phyloP scores from a whole-genome alignment of 2,329 filamentous ascomycete species.

The Acrocalymma vagum region DNA sequence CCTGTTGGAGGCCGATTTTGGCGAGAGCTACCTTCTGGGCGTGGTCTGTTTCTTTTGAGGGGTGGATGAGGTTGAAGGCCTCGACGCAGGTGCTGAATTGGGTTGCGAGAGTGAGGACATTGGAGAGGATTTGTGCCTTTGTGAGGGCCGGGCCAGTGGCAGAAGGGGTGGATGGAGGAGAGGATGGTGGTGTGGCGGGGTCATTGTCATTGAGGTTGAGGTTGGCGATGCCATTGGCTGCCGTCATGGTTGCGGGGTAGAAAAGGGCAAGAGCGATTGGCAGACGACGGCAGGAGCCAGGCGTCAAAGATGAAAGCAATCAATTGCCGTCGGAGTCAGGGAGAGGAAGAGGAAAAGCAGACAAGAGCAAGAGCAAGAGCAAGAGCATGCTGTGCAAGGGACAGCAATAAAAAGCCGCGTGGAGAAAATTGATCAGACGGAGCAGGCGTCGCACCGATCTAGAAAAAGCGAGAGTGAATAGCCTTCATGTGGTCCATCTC shows the following conservation, averaged over 20 bases:
- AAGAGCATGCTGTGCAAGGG: not conserved
- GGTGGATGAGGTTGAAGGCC: slow-evolving; percentile 56
- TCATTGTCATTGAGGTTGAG: slow-evolving; percentile 5
- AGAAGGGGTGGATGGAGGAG: slow-evolving; percentile 23
- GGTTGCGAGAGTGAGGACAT: slow-evolving; percentile 52
- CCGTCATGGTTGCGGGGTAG: not conserved
- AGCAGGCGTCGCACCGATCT: too few relatives aligned
- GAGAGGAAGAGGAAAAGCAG: not conserved
- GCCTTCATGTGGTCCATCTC: too few relatives aligned
- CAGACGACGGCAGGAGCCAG: slow-evolving; percentile 1
- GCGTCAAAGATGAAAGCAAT: not conserved
- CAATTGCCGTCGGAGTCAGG: not conserved
- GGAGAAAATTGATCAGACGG: too few relatives aligned
- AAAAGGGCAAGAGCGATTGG: slow-evolving; percentile 1
- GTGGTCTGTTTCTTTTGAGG: slow-evolving; percentile 51
- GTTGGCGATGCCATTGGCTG: not conserved
- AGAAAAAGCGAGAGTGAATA: too few relatives aligned
- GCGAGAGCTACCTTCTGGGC: slow-evolving; percentile 54
- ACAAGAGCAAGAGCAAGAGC: slow-evolving; percentile 1
- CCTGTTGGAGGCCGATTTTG: slow-evolving; percentile 57
- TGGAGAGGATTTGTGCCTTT: slow-evolving; percentile 46
- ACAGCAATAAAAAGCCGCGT: too few relatives aligned
- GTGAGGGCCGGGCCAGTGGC: slow-evolving; percentile 26
- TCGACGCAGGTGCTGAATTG: slow-evolving; percentile 59
- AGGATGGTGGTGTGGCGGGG: slow-evolving; percentile 35